Evolutionary conservation across 495 filamentous ascomycete species (phyloP).

Genomic region (Haplographium delicatum): DNA sequence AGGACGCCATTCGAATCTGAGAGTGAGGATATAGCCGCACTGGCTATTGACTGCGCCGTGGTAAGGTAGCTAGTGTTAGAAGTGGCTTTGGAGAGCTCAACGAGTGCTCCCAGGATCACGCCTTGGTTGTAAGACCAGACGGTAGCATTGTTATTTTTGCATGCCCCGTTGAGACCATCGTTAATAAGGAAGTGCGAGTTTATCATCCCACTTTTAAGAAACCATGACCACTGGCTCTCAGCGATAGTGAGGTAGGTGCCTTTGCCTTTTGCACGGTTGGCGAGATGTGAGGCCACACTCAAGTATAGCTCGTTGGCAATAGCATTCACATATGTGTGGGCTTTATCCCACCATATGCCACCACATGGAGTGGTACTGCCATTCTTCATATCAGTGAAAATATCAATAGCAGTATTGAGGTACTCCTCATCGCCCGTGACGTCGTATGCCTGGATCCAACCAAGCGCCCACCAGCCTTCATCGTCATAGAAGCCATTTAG

Average conservation of each 20-base stretch:
- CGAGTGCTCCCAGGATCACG: conserved; percentile 66
- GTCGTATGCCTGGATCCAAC: conserved; percentile 61
- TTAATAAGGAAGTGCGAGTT: conserved; percentile 62
- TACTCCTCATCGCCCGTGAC: conserved; percentile 48
- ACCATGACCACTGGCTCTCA: conserved; percentile 60
- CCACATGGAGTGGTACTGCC: conserved; percentile 43
- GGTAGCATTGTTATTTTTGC: conserved; percentile 58
- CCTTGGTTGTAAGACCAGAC: conserved; percentile 81
- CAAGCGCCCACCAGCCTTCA: conserved; percentile 70
- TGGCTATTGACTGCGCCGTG: conserved; percentile 59
- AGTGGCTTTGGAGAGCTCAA: conserved; percentile 54
- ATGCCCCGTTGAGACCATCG: conserved; percentile 59
- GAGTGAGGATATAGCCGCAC: conserved; percentile 52
- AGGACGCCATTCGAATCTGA: conserved; percentile 54
- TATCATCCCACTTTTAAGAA: conserved; percentile 58
- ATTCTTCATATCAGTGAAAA: conserved; percentile 58
- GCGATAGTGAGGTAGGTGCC: conserved; percentile 53
- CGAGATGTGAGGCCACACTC: conserved; percentile 63
- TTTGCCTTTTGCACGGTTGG: conserved; percentile 53
- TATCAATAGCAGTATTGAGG: conserved; percentile 49
- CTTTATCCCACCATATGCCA: conserved; percentile 68
- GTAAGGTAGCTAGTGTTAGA: conserved; percentile 37
- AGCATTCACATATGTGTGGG: conserved; percentile 55
- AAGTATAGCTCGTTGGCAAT: conserved; percentile 76
- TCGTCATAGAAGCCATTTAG: conserved; percentile 66